These are phyloP conservation scores for Diaporthe citriasiana DNA, from an alignment of 2,329 filamentous ascomycete species.

Conservation along the genomic window DNA sequence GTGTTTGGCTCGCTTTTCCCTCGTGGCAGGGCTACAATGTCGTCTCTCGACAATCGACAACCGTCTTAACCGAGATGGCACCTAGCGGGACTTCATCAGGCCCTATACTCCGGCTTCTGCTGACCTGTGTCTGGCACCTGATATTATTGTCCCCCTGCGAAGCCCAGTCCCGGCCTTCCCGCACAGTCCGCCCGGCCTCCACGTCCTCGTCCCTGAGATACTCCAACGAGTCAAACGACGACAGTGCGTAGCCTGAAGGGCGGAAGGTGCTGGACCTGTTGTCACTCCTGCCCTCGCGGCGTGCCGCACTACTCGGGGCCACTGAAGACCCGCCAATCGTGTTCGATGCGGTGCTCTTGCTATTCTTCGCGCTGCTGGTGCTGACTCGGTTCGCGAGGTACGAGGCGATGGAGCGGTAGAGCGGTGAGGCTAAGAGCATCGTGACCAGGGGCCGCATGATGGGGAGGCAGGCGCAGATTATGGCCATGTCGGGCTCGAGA, in stretches of 20 bases:
- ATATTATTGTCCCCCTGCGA: neutral
- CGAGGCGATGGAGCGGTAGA: conserved; percentile 11
- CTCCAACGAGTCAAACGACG: conserved; percentile 18
- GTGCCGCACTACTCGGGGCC: conserved; percentile 2
- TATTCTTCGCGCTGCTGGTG: neutral
- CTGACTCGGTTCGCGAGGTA: neutral
- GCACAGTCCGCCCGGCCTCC: neutral
- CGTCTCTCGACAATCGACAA: conserved; percentile 9
- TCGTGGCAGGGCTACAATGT: neutral
- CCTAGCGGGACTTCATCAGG: neutral
- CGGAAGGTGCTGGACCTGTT: neutral
- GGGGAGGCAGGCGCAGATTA: conserved; percentile 26
- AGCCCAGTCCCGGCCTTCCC: neutral
- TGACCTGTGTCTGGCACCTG: conserved; percentile 13
- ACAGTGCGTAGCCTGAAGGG: neutral
- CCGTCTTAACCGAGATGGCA: conserved; percentile 5
- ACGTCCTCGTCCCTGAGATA: conserved; percentile 18
- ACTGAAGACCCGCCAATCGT: neutral
- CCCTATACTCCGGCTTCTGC: neutral
- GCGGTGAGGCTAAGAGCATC: neutral
- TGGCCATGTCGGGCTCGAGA: conserved; percentile 24
- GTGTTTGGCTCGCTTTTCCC: neutral
- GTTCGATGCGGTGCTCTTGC: neutral
- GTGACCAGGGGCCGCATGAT: conserved; percentile 13
- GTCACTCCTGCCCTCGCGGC: neutral